Evolutionary conservation across 1,284 basidiomycete species (phyloP).

Genomic region (Porogramme epimiltina): DNA sequence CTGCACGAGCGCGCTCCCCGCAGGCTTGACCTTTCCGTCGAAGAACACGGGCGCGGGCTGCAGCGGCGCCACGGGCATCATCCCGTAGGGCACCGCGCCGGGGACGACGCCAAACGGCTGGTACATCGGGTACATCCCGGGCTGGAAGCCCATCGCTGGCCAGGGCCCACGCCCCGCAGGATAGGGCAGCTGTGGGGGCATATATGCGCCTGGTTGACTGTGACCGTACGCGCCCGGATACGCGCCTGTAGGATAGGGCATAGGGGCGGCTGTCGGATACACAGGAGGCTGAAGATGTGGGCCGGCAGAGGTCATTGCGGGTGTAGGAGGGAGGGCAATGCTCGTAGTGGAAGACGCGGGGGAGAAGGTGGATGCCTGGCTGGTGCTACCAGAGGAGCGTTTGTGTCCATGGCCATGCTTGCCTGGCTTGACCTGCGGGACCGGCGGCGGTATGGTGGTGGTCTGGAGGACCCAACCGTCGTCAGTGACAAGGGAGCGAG

Average conservation of each 20-base stretch:
- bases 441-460: constrained; percentile 2
- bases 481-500: constrained; percentile 14
- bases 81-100: constrained; percentile 13
- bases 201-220: constrained; percentile 11
- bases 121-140: constrained; percentile 19
- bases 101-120: constrained; percentile 21
- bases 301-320: background rate
- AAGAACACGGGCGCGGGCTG: constrained; percentile 13
- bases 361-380: constrained; percentile 10
- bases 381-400: constrained; percentile 23
- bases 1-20: constrained; percentile 11
- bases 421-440: constrained; percentile 6
- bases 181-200: constrained; percentile 15
- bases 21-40: constrained; percentile 17
- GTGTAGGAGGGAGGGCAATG: background rate
- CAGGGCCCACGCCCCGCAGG: constrained; percentile 13
- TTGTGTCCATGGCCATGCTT: constrained; percentile 19
- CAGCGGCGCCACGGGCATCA: constrained; percentile 11
- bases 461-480: constrained; percentile 26
- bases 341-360: constrained; percentile 12
- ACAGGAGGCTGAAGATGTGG: constrained; percentile 9
- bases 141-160: constrained; percentile 20
- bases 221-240: constrained; percentile 11
- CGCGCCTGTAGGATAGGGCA: constrained; percentile 3
- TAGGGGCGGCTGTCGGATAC: constrained; percentile 2